phyloP scores from a whole-genome alignment of 164 flowering plant species.

The Annona squamosa region DNA sequence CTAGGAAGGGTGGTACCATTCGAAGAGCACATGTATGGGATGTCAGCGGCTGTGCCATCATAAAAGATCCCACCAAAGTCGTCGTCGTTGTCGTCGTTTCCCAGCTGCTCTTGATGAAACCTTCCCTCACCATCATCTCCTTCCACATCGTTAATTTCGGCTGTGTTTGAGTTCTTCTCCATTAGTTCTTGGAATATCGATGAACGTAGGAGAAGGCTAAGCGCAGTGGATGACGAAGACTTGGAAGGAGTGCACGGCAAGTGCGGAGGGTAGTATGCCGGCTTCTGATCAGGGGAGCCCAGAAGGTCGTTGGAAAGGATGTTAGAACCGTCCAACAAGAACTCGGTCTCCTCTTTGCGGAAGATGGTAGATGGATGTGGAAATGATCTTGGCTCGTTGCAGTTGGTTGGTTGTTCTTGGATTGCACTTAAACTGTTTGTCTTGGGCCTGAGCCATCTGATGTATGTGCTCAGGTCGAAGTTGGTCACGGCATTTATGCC shows the following conservation, averaged over 20 bases:
- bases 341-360: slow-evolving; percentile 6
- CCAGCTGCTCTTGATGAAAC: slow-evolving; percentile 5
- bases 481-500: slow-evolving; percentile 70
- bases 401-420: slow-evolving; percentile 22
- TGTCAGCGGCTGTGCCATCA: slow-evolving; percentile 13
- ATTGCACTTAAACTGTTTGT: slow-evolving; percentile 15
- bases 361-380: background rate
- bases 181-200: slow-evolving; percentile 51
- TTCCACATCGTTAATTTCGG: slow-evolving; percentile 15
- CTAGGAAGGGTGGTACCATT: slow-evolving; percentile 13
- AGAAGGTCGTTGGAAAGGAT: slow-evolving; percentile 6
- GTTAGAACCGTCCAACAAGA: slow-evolving; percentile 6
- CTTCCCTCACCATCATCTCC: slow-evolving; percentile 8
- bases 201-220: slow-evolving; percentile 52
- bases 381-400: background rate
- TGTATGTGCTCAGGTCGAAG: slow-evolving; percentile 57
- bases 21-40: slow-evolving; percentile 17
- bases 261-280: slow-evolving; percentile 20
- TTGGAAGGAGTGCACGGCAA: slow-evolving; percentile 23
- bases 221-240: slow-evolving; percentile 48
- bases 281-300: slow-evolving; percentile 15
- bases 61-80: slow-evolving; percentile 18
- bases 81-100: slow-evolving; percentile 17
- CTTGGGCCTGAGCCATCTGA: slow-evolving; percentile 61
- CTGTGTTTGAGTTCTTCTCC: slow-evolving; percentile 35